A percentile compares a stretch with the other conserved stretches of the same genome.
These are phyloP conservation scores for Chlorella vulgaris DNA, from an alignment of 139 green algal species.

Conservation along the genomic window DNA sequence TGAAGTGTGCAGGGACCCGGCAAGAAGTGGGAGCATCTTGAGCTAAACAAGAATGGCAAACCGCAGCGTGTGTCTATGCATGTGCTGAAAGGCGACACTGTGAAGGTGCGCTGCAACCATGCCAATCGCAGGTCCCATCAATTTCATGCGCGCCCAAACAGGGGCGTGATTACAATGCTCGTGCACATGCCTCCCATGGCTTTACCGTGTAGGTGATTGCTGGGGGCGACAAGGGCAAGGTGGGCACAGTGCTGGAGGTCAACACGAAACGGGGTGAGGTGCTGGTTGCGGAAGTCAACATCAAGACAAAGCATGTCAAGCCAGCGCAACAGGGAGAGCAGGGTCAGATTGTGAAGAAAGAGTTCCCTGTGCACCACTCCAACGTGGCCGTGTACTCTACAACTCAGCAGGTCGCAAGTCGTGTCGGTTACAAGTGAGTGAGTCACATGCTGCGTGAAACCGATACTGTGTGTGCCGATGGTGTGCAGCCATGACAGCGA, in stretches of 20 bases:
- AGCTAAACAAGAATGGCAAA: conserved; percentile 83
- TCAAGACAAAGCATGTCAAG: conserved; percentile 90
- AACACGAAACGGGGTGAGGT: conserved; percentile 84
- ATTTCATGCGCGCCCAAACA: no score
- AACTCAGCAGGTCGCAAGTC: conserved; percentile 68
- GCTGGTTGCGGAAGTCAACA: conserved; percentile 93
- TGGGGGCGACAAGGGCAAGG: conserved; percentile 94
- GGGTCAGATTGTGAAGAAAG: conserved; percentile 81
- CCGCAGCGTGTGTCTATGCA: conserved; percentile 82
- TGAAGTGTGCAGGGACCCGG: conserved; percentile 64
- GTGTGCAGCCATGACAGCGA: no score
- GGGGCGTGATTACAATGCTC: no score
- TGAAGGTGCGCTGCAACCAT: conserved; percentile 57
- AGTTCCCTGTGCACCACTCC: conserved; percentile 93
- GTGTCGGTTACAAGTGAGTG: conserved; percentile 77
- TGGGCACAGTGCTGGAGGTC: conserved; percentile 80
- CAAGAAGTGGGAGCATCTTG: conserved; percentile 87
- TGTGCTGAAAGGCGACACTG: conserved; percentile 88
- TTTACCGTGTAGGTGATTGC: conserved; percentile 89
- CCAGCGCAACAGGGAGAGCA: conserved; percentile 73
- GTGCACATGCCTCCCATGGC: no score
- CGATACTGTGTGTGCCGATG: no score
- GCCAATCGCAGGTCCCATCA: background rate
- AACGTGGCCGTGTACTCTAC: conserved; percentile 96
- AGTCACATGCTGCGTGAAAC: background rate